Base-by-base conservation (phyloP, 2,329 filamentous ascomycete genomes). In the Akanthomyces dipterigenus region DNA sequence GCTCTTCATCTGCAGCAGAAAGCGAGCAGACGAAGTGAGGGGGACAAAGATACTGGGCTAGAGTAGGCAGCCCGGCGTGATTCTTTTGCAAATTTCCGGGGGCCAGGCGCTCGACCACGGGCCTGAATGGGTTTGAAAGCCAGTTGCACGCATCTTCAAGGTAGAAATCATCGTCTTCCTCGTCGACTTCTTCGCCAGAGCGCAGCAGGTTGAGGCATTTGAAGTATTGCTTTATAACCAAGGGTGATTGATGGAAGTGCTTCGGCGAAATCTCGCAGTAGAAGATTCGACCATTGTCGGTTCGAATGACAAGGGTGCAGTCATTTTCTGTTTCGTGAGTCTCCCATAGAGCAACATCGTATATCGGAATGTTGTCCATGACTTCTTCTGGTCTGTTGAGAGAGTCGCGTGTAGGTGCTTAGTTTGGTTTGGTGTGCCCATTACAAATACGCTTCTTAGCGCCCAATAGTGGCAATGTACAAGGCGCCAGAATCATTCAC, bases 261-360 rank as follows among this genome's bases (percentile, higher is more conserved):
- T 50, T 34, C 18, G 28, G 49, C 28, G 28, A 51, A 20, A 22
- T 51, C 20, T 51, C 28, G 28, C 28, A 36, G 49, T 51, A 51
- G 49, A 51, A 51, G 12, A 36, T 7, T 34, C 28, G 28, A 34
- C 49, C 57, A 43, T 63, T 63, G 49, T 63, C 62, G 8, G 62
- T 65, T 61, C 64, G 63, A 49, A 65, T 65, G 43, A 65, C 43
- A 34, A 67, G 56, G 8, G 59, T 28, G 54, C 64, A 65, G 34
- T 66, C 63, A 56, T 64, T 58, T 60, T 65, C 63, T n/a, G 59
- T 64, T 62, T 57, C 60, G 38, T 66, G 64, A 24, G 61, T 60
- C 61, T 58, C 53, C 63, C 63, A 66, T 6, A 59, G 34, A 58
- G 49, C 28, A 54, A 64, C 42, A 24, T 64, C 63, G 16, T 61